Base-by-base conservation (phyloP, 2,329 filamentous ascomycete species). In the Fusarium sp. region DNA sequence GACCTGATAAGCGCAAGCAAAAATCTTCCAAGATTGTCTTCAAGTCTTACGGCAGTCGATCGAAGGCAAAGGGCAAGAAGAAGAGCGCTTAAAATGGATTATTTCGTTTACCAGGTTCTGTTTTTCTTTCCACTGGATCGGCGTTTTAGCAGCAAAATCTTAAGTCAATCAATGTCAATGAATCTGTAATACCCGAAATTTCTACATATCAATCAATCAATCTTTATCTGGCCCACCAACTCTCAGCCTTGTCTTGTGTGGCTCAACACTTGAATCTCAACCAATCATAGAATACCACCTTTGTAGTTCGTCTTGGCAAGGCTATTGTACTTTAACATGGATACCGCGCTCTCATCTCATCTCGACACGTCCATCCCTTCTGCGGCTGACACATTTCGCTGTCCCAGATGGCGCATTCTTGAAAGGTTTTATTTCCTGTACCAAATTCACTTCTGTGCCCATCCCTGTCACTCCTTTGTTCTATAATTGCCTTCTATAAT, bases 11-110 rank as follows among this genome's bases (percentile, higher is more conserved):
- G 83, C 83, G 84, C 76, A 85, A 81, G 72, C 82, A 80, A 70
- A 88, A 85, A 78, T 87, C 85, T 71, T 82, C 84, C 42, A 83
- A 83, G 65, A 90, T 91, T 65, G 87, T 89, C 24, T 91, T 91
- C 67, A 83, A 83, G 56, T 88, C 85, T 74, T 89, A 86, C 76
- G 84, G 84, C 66, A 85, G 88, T 61, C 83, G 83, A 67, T 78
- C 82, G 69, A 81, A 79, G 57, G 80, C 82, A 70, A 81, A 79
- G 57, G 80, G 80, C 69, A 84, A 82, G 75, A 85, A 83, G 79
- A 83, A 80, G 75, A 77, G 71, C 54, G 56, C 57, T 42, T 51
- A 25, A 40, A 52, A 25, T 37, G 54, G 42, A 34, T 40, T 55
- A 53, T 30, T 55, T 42, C 54, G 48, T 63, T 68, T 64, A 53